Percentiles rank a stretch among this genome's conserved stretches.
Evolutionary conservation across 129 eudicot genomes (phyloP).

Genomic region (Ambrosia trifida): DNA sequence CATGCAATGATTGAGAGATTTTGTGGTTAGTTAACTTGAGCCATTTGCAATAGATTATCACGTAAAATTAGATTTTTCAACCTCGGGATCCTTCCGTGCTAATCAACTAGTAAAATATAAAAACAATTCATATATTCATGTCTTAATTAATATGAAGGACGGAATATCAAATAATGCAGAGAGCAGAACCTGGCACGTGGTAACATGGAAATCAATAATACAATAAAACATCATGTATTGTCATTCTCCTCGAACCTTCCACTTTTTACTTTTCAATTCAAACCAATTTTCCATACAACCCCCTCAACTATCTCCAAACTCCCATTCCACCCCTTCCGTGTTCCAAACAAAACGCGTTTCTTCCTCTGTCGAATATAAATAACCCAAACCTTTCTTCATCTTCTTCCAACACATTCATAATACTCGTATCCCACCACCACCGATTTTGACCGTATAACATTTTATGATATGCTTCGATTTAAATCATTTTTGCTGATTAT

Average conservation of each 20-base stretch:
- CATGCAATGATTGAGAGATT: too few relatives aligned
- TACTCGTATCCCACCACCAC: not conserved
- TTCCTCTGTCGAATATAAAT: conserved; percentile 15
- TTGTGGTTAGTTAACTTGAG: too few relatives aligned
- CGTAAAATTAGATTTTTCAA: too few relatives aligned
- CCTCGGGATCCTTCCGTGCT: too few relatives aligned
- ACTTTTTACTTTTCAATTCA: conserved; percentile 25
- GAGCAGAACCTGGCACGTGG: conserved; percentile 33
- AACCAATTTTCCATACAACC: not conserved
- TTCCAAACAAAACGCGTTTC: conserved; percentile 25
- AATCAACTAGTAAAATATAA: too few relatives aligned
- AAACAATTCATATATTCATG: too few relatives aligned
- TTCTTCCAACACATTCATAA: conserved; percentile 1
- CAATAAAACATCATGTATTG: conserved; percentile 13
- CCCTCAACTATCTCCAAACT: conserved; percentile 7
- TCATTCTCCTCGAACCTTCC: conserved; percentile 47
- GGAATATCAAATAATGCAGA: conserved; percentile 17
- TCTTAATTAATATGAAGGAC: not conserved
- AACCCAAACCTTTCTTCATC: not conserved
- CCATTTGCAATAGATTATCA: too few relatives aligned
- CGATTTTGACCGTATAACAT: conserved; percentile 9
- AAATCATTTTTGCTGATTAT: conserved; percentile 18
- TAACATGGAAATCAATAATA: conserved; percentile 32
- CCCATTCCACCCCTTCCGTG: conserved; percentile 22
- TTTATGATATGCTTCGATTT: conserved; percentile 35